Base-by-base conservation (phyloP, 805 yeast genomes). In the Wickerhamomyces kurtzmanii region DNA sequence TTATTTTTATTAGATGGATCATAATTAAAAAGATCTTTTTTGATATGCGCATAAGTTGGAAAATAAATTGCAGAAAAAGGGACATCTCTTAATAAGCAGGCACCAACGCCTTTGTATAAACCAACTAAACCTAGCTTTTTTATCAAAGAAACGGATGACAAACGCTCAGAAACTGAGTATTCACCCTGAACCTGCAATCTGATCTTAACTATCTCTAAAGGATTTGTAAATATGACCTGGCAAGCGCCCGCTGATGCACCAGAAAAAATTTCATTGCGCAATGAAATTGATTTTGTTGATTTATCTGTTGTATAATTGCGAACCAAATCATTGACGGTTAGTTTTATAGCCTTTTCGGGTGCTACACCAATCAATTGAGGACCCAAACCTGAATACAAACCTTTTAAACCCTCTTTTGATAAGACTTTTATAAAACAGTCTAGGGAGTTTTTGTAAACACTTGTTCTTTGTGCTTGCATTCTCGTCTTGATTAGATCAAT, bases 351-450 rank as follows among this genome's bases (percentile, higher is more conserved):
- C 62, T 89, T 89, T 54, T 89, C 98, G 3, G 98, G 98, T 0
- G 97, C 97, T 28, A 89, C 97, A 40, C 98, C 98, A 27, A 91
- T 74, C 45, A 89, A 63, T 57, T 91, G 97, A 12, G 97, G 96
- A 8, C 84, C 82, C 28, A 89, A 63, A 30, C 98, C 98, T 5
- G 94, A 79, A 55, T 89, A 89, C 32, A 89, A 67, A 7, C 97
- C 97, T 42, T 65, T 60, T 27, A 80, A 46, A 28, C 96, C 96
- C 58, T 89, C 97, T 36, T 68, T 65, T 23, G 62, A 56, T 14
- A 87, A 36, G 24, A 87, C 85, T 47, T 86, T 85, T 24, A 65
- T 57, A 52, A 87, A 78, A 57, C 97, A 91, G 51, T 89, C 96
- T 15, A 76, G 35, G 7, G 95, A 86, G 45, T 82, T 85, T 36